These are phyloP conservation scores for Solanum neorickii DNA, from an alignment of 257 asterid genomes.

Conservation along the genomic window DNA sequence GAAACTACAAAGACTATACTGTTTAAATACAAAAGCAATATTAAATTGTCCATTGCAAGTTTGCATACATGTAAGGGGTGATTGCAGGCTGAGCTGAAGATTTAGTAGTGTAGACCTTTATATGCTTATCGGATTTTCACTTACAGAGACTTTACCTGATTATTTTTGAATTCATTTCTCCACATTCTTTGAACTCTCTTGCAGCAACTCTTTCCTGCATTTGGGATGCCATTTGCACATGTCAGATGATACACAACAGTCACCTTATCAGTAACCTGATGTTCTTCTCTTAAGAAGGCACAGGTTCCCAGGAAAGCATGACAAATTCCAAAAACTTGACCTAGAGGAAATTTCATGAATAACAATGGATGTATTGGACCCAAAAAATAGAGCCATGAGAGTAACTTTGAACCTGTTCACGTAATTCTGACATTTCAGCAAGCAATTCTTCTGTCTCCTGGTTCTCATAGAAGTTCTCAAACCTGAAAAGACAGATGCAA, in stretches of 20 bases:
- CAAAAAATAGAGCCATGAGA: not conserved
- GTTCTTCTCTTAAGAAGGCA: conserved; percentile 14
- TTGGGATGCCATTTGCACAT: not conserved
- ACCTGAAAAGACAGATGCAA: conserved; percentile 19
- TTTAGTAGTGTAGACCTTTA: not conserved
- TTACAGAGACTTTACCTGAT: conserved; percentile 21
- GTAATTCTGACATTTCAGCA: conserved; percentile 40
- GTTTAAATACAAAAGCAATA: not conserved
- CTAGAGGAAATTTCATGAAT: not conserved
- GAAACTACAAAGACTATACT: not conserved
- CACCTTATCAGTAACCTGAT: conserved; percentile 15
- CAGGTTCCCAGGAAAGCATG: conserved; percentile 9
- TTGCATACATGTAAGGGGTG: not conserved
- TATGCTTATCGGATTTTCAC: not conserved
- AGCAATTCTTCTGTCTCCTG: conserved; percentile 42
- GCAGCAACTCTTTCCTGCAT: conserved; percentile 31
- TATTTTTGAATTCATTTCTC: conserved; percentile 31
- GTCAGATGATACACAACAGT: not conserved
- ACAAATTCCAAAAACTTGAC: conserved; percentile 30
- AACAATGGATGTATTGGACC: conserved; percentile 4
- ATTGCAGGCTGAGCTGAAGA: not conserved
- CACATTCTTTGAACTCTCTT: conserved; percentile 30
- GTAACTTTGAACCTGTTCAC: conserved; percentile 30
- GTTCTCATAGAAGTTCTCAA: conserved; percentile 35
- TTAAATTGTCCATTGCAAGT: not conserved